Percentiles rank a stretch among this genome's conserved stretches.
These are phyloP conservation scores for Trebouxia sp. DNA, from an alignment of 139 green algal genomes.

Conservation along the genomic window DNA sequence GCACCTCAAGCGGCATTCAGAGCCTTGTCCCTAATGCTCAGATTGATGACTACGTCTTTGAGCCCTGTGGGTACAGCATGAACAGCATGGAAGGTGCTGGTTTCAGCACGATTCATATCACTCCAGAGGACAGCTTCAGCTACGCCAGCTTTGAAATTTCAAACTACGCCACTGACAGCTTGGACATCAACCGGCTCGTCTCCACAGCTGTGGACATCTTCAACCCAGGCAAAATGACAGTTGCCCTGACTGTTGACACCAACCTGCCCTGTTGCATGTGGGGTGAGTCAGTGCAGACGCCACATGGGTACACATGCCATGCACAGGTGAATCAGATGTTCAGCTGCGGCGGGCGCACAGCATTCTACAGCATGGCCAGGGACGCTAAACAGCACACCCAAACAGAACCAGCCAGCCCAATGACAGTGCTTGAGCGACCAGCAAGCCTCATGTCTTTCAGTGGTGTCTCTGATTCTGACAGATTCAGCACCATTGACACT, in stretches of 20 bases:
- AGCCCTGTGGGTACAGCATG: constrained; percentile 99
- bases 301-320: constrained; percentile 46
- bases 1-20: constrained; percentile 63
- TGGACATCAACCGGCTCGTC: constrained; percentile 13
- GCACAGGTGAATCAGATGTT: constrained; percentile 51
- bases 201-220: constrained; percentile 53
- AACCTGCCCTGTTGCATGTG: constrained; percentile 3
- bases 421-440: constrained; percentile 10
- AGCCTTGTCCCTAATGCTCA: constrained; percentile 71
- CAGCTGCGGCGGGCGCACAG: constrained; percentile 38
- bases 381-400: neutral
- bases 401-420: neutral
- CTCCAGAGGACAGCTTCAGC: constrained; percentile 87
- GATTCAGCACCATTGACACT: neutral
- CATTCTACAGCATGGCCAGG: constrained; percentile 32
- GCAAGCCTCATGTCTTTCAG: constrained; percentile 9
- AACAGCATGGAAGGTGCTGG: constrained; percentile 81
- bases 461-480: constrained; percentile 2
- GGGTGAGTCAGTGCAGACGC: constrained; percentile 13
- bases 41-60: constrained; percentile 98
- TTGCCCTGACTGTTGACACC: constrained; percentile 59
- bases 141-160: constrained; percentile 94
- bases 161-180: constrained; percentile 39
- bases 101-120: constrained; percentile 98
- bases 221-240: constrained; percentile 51